Base-by-base conservation (phyloP, 2,329 filamentous ascomycete species). In the Monosporascus sp. region DNA sequence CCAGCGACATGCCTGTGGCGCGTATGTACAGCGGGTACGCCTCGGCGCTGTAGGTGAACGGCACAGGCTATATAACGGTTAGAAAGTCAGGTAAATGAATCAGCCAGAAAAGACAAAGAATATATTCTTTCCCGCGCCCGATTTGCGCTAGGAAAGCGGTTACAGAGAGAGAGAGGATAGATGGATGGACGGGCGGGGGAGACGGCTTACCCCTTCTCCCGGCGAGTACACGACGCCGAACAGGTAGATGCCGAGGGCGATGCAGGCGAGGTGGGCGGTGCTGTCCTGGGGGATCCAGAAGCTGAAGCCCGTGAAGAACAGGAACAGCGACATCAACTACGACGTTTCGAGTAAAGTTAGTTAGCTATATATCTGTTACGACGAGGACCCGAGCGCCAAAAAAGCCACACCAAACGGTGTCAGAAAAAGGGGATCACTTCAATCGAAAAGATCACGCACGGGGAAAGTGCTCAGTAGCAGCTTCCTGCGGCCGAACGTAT, bases 31-130 rank as follows among this genome's bases (percentile, higher is more conserved):
- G 71, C 5, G 84, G 84, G 62, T 86, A 87, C 1, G 82, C 84
- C 65, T 87, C 84, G 20, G 84, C 84, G 0, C 82, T 85, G 64
- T 87, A 87, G 0, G 82, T 86, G 62, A 86, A 87, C 0, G 84
- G 83, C 0, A 86, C 83, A 6, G 74, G 75, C 64, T 65, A 34
- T 34, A n/a, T n/a, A n/a, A n/a, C n/a, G n/a, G n/a, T n/a, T n/a
- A n/a, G n/a, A n/a, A n/a, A n/a, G n/a, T n/a, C n/a, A n/a, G n/a
- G n/a, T n/a, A n/a, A n/a, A n/a, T n/a, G n/a, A n/a, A n/a, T n/a
- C n/a, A n/a, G n/a, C n/a, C n/a, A n/a, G n/a, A n/a, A n/a, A n/a
- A n/a, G n/a, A n/a, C n/a, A n/a, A n/a, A n/a, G n/a, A n/a, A n/a
- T n/a, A n/a, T n/a, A n/a, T n/a, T n/a, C n/a, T n/a, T n/a, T n/a